These are phyloP conservation scores for Pleurotus ostreatus DNA, from an alignment of 768 basidiomycete species.

Conservation along the genomic window DNA sequence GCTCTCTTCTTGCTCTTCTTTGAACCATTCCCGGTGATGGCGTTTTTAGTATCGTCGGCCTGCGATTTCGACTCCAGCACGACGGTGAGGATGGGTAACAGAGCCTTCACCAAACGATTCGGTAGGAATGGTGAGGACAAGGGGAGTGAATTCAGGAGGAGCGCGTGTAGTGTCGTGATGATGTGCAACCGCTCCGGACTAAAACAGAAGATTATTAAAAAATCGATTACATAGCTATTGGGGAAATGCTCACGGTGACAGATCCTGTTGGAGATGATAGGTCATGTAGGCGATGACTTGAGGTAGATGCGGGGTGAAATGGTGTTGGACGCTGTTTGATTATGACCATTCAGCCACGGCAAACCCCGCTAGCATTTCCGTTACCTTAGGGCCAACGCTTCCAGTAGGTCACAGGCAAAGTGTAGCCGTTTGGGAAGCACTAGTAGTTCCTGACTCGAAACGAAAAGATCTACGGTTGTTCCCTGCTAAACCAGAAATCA, in stretches of 20 bases:
- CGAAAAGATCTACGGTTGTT: neutral
- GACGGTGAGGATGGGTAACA: slow-evolving; percentile 44
- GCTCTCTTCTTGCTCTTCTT: slow-evolving; percentile 67
- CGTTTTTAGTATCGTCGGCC: slow-evolving; percentile 15
- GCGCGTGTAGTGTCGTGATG: slow-evolving; percentile 37
- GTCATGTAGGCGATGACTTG: slow-evolving; percentile 48
- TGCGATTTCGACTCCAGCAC: slow-evolving; percentile 41
- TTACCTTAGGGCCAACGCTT: slow-evolving; percentile 1
- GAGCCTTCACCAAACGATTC: slow-evolving; percentile 50
- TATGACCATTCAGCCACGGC: neutral
- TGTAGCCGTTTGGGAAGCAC: neutral
- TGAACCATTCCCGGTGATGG: slow-evolving; percentile 21
- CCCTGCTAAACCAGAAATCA: neutral
- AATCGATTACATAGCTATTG: neutral
- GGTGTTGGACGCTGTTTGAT: slow-evolving; percentile 42
- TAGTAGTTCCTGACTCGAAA: neutral
- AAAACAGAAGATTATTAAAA: slow-evolving; percentile 1
- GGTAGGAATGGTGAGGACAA: slow-evolving; percentile 45
- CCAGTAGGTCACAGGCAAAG: neutral
- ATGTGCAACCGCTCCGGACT: slow-evolving; percentile 37
- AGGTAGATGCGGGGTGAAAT: slow-evolving; percentile 53
- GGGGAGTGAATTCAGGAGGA: slow-evolving; percentile 41
- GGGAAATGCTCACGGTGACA: slow-evolving; percentile 37
- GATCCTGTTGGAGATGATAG: slow-evolving; percentile 59
- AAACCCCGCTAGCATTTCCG: neutral